Evolutionary conservation across 306 rosid species (phyloP), one percentile per base, ranked within the genome.

Genomic region (Quercus alba): DNA sequence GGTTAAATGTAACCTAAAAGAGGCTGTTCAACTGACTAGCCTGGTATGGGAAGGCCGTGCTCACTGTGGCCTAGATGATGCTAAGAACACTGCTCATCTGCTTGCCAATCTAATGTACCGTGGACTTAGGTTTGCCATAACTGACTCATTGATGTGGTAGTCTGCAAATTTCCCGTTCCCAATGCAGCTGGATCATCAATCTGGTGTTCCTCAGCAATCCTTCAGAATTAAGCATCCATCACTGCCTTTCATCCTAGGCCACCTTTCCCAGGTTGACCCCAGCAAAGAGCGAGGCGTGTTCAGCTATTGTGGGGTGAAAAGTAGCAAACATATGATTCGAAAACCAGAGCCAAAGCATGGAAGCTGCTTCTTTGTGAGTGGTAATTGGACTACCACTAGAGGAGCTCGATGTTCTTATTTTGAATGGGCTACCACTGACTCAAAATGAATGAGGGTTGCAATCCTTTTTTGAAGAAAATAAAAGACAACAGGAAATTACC

Each of bases 311-410:
- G 90, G 90, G 64, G 90, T 81, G 62, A 87, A 79, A 79, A 81
- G 86, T 80, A 84, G 86, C 86, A 81, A 46, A 79, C 84, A 75
- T 15, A 75, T 81, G 86, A 85, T 87, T 19, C 75, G 74, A 14
- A 84, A 87, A 81, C 84, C 84, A 14, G 89, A 84, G 55, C 86
- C 89, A 26, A 88, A 74, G 72, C 88, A 78, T 21, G 89, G 87
- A 55, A 81, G 86, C 73, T 77, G 31, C 77, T 86, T 81, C 85
- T 88, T 81, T 62, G 85, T 89, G 59, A 81, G 89, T 55, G 89
- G 91, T 38, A 88, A 86, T 74, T 88, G 89, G 89, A 86, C 86
- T 55, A 70, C 85, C 26, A 71, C 75, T 30, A 66, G 84, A 69
- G 89, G 86, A 12, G 80, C 86, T 28, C 73, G 52, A 15, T 88